Percentiles rank a stretch among this genome's conserved stretches.
phyloP scores from a whole-genome alignment of 176 grass and related monocot species.

The Tillandsia fasciculata region DNA sequence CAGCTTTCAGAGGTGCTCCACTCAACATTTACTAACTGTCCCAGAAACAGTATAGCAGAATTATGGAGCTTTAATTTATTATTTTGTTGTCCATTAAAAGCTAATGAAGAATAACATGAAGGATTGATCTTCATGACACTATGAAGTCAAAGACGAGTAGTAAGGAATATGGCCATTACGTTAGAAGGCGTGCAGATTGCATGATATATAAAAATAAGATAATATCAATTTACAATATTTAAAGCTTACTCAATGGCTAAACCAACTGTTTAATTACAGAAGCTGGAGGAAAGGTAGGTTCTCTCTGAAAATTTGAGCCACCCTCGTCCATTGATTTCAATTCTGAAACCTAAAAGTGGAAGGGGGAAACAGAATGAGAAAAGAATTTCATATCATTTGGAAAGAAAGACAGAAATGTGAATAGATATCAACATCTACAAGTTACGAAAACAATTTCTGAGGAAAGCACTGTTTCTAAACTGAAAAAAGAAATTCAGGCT shows the following conservation, averaged over 20 bases:
- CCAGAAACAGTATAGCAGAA: no score
- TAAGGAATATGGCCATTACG: no score
- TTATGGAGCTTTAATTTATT: no score
- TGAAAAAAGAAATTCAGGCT: no score
- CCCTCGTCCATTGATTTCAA: slow-evolving; percentile 19
- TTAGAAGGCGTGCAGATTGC: neutral
- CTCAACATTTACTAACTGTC: no score
- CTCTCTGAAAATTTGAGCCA: slow-evolving; percentile 25
- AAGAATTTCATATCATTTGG: neutral
- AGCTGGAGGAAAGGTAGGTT: slow-evolving; percentile 43
- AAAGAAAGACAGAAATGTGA: neutral
- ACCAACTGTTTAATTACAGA: slow-evolving; percentile 67
- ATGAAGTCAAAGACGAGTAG: no score
- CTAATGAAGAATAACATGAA: no score
- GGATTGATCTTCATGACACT: no score
- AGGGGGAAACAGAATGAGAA: neutral
- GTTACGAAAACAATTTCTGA: no score
- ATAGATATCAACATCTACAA: neutral
- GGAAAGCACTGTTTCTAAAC: no score
- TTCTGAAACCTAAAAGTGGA: slow-evolving; percentile 31
- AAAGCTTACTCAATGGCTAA: slow-evolving; percentile 66
- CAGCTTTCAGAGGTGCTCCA: neutral
- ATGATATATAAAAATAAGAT: slow-evolving; percentile 4
- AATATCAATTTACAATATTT: slow-evolving; percentile 10
- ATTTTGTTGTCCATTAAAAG: no score